Base-by-base conservation (phyloP, 73 alveolate genomes). In the Paramecium sonneborni region DNA sequence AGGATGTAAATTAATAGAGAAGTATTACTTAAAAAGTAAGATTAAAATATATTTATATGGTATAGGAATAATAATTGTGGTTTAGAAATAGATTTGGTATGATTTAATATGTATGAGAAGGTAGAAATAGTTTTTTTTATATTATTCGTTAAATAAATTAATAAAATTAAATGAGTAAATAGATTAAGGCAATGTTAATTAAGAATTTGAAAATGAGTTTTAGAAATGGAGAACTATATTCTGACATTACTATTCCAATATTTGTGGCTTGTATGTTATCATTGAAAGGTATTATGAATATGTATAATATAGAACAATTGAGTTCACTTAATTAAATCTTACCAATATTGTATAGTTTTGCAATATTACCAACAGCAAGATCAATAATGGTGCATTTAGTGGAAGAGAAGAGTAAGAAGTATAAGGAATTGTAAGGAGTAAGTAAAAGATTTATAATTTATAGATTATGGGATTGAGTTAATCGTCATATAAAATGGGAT, bases 371-470 rank as follows among this genome's bases (percentile, higher is more conserved):
- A 1, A 79, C 90, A 4, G 14, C 76, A 14, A 32, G 90, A 14
- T 79, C 90, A 2, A 79, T 79, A 1, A 79, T 79, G 90, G 55
- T 79, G n/a, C 44, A 44, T 20, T 20, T 79, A 23, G 74, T 79
- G 4, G 69, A 79, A 24, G 90, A 79, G 74, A 79, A 79, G 55
- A 79, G 76, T 24, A 43, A 34, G 5, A 38, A 41, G 23, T 79
- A 43, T 18, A 39, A 46, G 23, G 90, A 79, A 34, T 23, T 39
- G 6, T 24, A 44, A 41, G 41, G 55, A 41, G 90, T 79, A 79
- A 32, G 3, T 7, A 4, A 0, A 74, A 1, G 20, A 37, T 12
- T 10, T 14, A 41, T 79, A 43, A 10, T 43, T 20, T 10, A 38
- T 24, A 79, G 90, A 79, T 79, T 6, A 79, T 79, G 90, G 90